Evolutionary conservation across 306 rosid species (phyloP).

Genomic region (Oxytropis ochrocephala): DNA sequence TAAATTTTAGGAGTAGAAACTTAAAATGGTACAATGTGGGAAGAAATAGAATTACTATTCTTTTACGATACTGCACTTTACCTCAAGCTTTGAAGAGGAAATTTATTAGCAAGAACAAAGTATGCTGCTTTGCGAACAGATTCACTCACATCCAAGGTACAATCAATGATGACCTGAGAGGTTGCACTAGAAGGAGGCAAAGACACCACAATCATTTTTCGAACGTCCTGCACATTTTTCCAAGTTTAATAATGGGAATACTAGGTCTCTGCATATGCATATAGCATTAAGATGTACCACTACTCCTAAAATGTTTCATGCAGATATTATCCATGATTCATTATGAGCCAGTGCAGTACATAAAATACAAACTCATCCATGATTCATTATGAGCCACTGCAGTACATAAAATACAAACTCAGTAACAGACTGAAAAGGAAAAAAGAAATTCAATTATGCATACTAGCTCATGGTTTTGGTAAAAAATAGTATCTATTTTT

Average conservation of each 20-base stretch:
- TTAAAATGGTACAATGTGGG: neutral
- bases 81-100: slow-evolving; percentile 99
- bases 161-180: slow-evolving; percentile 71
- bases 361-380: neutral
- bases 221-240: slow-evolving; percentile 62
- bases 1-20: neutral
- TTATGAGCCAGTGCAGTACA: neutral
- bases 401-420: neutral
- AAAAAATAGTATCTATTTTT: neutral
- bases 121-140: slow-evolving; percentile 85
- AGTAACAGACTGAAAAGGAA: neutral
- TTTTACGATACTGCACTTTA: slow-evolving; percentile 23
- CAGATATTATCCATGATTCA: neutral
- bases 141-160: slow-evolving; percentile 87
- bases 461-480: neutral
- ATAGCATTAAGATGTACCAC: neutral
- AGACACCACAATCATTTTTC: slow-evolving; percentile 79
- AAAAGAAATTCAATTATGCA: neutral
- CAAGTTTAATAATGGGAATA: slow-evolving; percentile 14
- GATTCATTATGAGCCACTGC: neutral
- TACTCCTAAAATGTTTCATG: neutral
- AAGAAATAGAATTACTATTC: neutral
- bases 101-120: slow-evolving; percentile 77
- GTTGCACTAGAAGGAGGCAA: slow-evolving; percentile 82
- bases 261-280: neutral